Base-by-base conservation (phyloP, 202 grass and related monocot species). In the Carex arenaria region DNA sequence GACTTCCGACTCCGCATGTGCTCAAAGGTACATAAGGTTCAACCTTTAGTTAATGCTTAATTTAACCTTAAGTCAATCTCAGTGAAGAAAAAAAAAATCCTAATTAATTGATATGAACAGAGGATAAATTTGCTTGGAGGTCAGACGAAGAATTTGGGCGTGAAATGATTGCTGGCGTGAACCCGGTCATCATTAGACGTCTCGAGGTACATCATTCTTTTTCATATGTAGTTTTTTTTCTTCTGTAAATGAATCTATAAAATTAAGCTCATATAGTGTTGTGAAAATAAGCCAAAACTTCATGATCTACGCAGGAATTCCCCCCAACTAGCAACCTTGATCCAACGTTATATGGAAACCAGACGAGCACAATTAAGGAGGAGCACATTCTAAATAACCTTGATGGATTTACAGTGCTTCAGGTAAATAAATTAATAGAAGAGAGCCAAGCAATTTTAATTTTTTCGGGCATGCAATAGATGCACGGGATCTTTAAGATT, bases 131-230 rank as follows among this genome's bases (percentile, higher is more conserved):
- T 88, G 93, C 87, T 17, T 99, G 96, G 96, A 90, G 86, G 77
- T 87, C 86, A 10, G 96, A 99, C 7, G 96, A 99, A 26, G 93
- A 99, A 83, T 99, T 99, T 77, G 87, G 85, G 0, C 64, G 93
- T 57, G 91, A 99, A 88, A 96, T 92, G 87, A 89, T 99, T 23
- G 96, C 96, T 36, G 96, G 96, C 10, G 89, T 95, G n/a, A 99
- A 99, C 62, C 96, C 93, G 15, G 83, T 99, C 19, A 70, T 89
- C n/a, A 99, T 99, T 78, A 84, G 43, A 70, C 85, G 76, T 4
- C 79, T 99, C 62, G 78, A 84, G 95, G 92, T 98, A 84, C 13
- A 12, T 52, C 54, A 9, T 73, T 70, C 9, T 40, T 32, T 10
- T 51, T 11, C n/a, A 61, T 61, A 14, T 7, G 9, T 10, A 20